Evolutionary conservation across 768 basidiomycete species (phyloP).

Genomic region (Podaxis mareebaensis): DNA sequence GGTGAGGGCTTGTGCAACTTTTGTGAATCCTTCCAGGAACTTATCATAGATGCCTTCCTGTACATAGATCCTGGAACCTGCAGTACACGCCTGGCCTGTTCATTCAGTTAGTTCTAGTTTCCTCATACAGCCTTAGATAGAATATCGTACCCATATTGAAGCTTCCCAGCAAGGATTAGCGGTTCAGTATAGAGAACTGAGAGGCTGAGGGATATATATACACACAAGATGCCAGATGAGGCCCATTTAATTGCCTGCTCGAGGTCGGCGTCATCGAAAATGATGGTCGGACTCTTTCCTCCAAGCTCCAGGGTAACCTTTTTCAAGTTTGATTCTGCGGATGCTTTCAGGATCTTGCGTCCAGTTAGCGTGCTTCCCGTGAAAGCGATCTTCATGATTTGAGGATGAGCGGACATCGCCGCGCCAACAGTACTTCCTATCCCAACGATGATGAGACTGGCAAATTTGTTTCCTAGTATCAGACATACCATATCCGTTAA

Average conservation of each 20-base stretch:
- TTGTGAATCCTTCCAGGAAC: constrained; percentile 61
- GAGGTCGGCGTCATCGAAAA: not conserved
- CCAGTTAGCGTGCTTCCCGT: constrained; percentile 79
- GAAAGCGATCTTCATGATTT: constrained; percentile 74
- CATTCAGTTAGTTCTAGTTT: not conserved
- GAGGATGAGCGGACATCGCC: constrained; percentile 64
- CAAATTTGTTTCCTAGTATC: not conserved
- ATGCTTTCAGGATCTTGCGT: constrained; percentile 71
- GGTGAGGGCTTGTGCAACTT: constrained; percentile 47
- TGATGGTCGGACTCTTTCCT: constrained; percentile 64
- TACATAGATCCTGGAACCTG: constrained; percentile 81
- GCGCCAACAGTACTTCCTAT: constrained; percentile 55
- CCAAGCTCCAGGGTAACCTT: constrained; percentile 76
- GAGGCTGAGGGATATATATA: not conserved
- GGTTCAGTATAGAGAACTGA: not conserved
- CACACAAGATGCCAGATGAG: constrained; percentile 62
- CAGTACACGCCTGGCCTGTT: constrained; percentile 69
- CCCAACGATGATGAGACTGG: not conserved
- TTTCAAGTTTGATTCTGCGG: constrained; percentile 78
- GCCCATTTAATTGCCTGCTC: constrained; percentile 31
- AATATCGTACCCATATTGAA: constrained; percentile 29
- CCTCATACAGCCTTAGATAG: not conserved
- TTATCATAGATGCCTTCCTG: constrained; percentile 79
- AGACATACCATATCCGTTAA: constrained; percentile 59
- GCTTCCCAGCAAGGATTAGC: constrained; percentile 8